Evolutionary conservation across 345 rosid genomes (phyloP).

Genomic region (Camelina neglecta): DNA sequence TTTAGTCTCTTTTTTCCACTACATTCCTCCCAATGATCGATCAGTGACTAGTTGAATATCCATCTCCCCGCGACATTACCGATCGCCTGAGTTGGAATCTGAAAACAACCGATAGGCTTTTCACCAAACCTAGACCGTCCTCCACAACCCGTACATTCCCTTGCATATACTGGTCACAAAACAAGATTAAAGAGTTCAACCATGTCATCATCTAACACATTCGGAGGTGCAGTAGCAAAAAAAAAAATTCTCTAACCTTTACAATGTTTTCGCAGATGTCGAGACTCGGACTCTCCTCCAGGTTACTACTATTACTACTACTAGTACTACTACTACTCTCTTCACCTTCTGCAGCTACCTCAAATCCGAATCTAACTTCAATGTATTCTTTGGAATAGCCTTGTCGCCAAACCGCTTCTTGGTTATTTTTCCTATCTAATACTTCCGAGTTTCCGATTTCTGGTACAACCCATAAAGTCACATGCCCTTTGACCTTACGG

Average conservation of each 20-base stretch:
- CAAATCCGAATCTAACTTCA: constrained; percentile 65
- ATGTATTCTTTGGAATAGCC: constrained; percentile 59
- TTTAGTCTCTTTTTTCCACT: constrained; percentile 20
- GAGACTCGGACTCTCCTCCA: constrained; percentile 57
- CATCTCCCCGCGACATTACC: constrained; percentile 39
- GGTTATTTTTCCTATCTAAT: constrained; percentile 50
- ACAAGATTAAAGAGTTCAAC: neutral
- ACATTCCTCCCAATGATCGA: constrained; percentile 9
- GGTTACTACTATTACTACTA: constrained; percentile 42
- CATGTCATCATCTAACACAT: constrained; percentile 10
- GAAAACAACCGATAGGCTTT: constrained; percentile 72
- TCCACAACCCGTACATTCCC: constrained; percentile 72
- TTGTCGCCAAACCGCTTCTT: constrained; percentile 74
- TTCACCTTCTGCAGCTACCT: constrained; percentile 45
- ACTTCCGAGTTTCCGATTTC: constrained; percentile 60
- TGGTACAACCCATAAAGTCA: constrained; percentile 50
- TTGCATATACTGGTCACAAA: constrained; percentile 67
- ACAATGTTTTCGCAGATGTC: constrained; percentile 67
- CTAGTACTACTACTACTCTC: constrained; percentile 46
- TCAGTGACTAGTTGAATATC: constrained; percentile 37
- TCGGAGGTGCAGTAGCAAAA: neutral
- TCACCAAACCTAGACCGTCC: constrained; percentile 56
- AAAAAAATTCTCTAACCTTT: constrained; percentile 51
- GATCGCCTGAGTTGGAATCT: constrained; percentile 67
- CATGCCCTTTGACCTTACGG: constrained; percentile 50